These are phyloP conservation scores for Sugiyamaella castrensis DNA, from an alignment of 1,139 yeast genomes.

Conservation along the genomic window DNA sequence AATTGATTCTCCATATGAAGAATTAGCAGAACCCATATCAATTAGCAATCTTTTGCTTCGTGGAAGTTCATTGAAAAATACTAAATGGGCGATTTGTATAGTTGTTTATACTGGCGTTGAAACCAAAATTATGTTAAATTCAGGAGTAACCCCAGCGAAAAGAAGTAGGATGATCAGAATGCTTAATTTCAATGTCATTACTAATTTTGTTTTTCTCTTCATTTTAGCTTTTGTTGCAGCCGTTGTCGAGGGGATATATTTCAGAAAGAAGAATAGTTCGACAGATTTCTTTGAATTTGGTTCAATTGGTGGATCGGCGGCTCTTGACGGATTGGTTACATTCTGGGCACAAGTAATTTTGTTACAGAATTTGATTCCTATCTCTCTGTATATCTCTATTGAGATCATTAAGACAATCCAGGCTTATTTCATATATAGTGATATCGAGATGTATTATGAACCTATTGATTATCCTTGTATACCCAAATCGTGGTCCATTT, in stretches of 20 bases:
- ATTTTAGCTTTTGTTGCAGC: conserved; percentile 81
- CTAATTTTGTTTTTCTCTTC: conserved; percentile 74
- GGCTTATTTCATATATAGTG: conserved; percentile 86
- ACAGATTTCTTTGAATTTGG: conserved; percentile 70
- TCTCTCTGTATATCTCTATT: conserved; percentile 85
- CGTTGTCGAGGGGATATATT: conserved; percentile 74
- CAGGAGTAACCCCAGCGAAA: conserved; percentile 92
- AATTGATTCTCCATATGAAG: conserved; percentile 14
- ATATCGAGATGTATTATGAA: conserved; percentile 78
- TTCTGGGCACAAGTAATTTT: conserved; percentile 87
- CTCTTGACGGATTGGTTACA: conserved; percentile 76
- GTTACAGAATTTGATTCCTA: conserved; percentile 88
- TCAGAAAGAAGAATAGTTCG: conserved; percentile 52
- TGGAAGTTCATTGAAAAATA: conserved; percentile 86
- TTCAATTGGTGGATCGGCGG: conserved; percentile 58
- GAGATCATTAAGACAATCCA: conserved; percentile 91
- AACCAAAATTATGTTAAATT: conserved; percentile 87
- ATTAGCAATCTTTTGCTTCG: conserved; percentile 78
- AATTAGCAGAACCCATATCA: conserved; percentile 57
- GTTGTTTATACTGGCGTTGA: conserved; percentile 91
- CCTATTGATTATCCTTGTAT: conserved; percentile 88
- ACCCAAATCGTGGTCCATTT: conserved; percentile 94
- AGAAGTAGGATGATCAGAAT: conserved; percentile 79
- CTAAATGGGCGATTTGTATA: conserved; percentile 91
- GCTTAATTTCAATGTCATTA: conserved; percentile 74